Base-by-base conservation (phyloP, 225 moss, liverwort and hornwort species). In the Thuidium tamariscinum region DNA sequence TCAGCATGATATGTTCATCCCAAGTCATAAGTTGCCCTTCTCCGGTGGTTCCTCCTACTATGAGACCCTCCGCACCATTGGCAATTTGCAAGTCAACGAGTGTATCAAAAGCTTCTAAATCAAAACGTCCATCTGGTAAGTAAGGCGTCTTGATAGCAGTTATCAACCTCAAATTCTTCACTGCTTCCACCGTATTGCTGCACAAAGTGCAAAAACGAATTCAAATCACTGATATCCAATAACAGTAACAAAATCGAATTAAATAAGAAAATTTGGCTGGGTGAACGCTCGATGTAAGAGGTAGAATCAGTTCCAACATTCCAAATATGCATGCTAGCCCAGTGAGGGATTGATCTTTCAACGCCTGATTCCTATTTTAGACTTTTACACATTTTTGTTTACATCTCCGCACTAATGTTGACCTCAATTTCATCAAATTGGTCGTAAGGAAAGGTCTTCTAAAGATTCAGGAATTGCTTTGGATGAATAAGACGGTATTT, bases 21-120 rank as follows among this genome's bases (percentile, higher is more conserved):
- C 97, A 98, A 78, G 91, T 92, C 97, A 98, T 98, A 30, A 98
- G 94, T 70, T 98, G 97, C 63, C 97, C 97, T 89, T 98, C 97
- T 71, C 97, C 97, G 34, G 97, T 98, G 30, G 97, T 98, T 44
- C 97, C 97, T 74, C 96, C 97, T 56, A 98, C 92, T 76, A 98
- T 91, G 30, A 98, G 88, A 62, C 95, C 97, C 88, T 98, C 95
- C 56, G 86, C 96, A 46, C 93, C 93, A 84, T 90, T 91, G 82
- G 82, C 80, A 81, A 98, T 93, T 89, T 98, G 97, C 60, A 90
- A 46, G 20, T 93, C 91, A 26, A 96, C 94, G 59, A 98, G 88
- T 41, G 90, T 88, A 85, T 96, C 95, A 79, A 92, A 98, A 22
- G 95, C 91, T 57, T 89, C 92, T 67, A 95, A 87, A 80, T 98